Evolutionary conservation across 2,329 filamentous ascomycete species (phyloP).

Genomic region (Epichloe bromicola): DNA sequence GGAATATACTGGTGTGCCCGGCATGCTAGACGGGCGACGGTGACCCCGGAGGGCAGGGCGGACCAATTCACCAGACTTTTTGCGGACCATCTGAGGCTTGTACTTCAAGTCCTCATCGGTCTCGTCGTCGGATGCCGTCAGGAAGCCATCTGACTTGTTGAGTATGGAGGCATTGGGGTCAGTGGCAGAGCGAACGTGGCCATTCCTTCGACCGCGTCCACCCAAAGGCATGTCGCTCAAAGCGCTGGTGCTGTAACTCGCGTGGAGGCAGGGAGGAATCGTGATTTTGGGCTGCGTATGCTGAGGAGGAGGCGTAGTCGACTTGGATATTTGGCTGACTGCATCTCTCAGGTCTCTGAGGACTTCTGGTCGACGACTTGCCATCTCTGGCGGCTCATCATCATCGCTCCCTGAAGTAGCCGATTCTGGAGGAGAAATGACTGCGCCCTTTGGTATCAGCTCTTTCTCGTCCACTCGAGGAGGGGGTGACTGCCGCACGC

Average conservation of each 20-base stretch:
- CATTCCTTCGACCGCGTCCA: constrained; percentile 23
- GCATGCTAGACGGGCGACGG: constrained; percentile 87
- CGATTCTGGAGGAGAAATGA: constrained; percentile 92
- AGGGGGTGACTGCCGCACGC: constrained; percentile 72
- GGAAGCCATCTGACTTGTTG: constrained; percentile 35
- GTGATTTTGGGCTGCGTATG: constrained; percentile 21
- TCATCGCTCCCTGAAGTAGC: constrained; percentile 72
- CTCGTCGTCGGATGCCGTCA: constrained; percentile 48
- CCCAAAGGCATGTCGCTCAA: constrained; percentile 28
- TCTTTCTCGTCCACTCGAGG: constrained; percentile 56
- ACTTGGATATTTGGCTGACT: constrained; percentile 59
- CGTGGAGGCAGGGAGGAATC: constrained; percentile 20
- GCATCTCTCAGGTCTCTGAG: constrained; percentile 66
- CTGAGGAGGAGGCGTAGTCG: constrained; percentile 35
- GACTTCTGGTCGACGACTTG: constrained; percentile 37
- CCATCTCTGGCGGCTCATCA: constrained; percentile 42
- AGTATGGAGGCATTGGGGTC: constrained; percentile 37
- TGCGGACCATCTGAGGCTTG: constrained; percentile 89
- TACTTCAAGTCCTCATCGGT: constrained; percentile 42
- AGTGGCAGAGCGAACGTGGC: constrained; percentile 42
- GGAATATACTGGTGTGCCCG: constrained; percentile 86
- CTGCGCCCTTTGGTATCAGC: constrained; percentile 63
- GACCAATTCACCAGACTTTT: constrained; percentile 96
- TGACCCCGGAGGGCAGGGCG: constrained; percentile 74
- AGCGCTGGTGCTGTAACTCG: constrained; percentile 34